Evolutionary conservation across 2,329 filamentous ascomycete genomes (phyloP), one percentile per base, ranked within the genome.

Genomic region (Scytalidium sp.): DNA sequence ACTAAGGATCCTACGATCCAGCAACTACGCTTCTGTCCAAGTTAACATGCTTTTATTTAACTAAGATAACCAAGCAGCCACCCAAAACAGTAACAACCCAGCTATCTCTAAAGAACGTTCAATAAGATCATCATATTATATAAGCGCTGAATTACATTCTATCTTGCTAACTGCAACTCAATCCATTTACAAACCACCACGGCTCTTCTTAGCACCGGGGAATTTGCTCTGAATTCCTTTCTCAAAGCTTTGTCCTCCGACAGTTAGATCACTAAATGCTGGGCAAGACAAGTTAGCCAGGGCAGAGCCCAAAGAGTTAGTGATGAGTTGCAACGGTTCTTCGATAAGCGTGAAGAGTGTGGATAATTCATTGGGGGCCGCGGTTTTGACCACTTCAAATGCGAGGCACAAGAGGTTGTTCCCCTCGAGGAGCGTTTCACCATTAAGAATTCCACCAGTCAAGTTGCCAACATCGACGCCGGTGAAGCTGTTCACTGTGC

Each of bases 401-500:
- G 57, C 66, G 51, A 73, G 71, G 56, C 75, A 78, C 17, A 70
- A 47, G 9, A 71, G 59, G 53, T 79, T 76, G 64, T 79, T 75
- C 15, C 71, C 73, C 47, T 78, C 53, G 2, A 73, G 57, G 0
- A 78, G 60, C n/a, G 63, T 70, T 15, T 62, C 50, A 3, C 63
- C 59, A 54, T 75, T 77, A 52, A 72, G 68, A 1, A 78, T 58
- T 43, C 73, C 72, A 19, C 70, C 68, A 11, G 72, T 73, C 15
- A 77, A 22, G 46, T 77, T 61, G 2, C 53, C 52, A 2, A 74
- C 43, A 11, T 74, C 62, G 43, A 81, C 58, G 3, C 75, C 76
- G 3, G 70, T 65, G 56, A 79, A 81, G 21, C 68, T 74, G 62
- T 81, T 75, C 17, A 75, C 68, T 3, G 65, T 68, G 19, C 77